Conservation (phyloP, 495 filamentous ascomycete genomes). For the Massariosphaeria phaeospora region DNA sequence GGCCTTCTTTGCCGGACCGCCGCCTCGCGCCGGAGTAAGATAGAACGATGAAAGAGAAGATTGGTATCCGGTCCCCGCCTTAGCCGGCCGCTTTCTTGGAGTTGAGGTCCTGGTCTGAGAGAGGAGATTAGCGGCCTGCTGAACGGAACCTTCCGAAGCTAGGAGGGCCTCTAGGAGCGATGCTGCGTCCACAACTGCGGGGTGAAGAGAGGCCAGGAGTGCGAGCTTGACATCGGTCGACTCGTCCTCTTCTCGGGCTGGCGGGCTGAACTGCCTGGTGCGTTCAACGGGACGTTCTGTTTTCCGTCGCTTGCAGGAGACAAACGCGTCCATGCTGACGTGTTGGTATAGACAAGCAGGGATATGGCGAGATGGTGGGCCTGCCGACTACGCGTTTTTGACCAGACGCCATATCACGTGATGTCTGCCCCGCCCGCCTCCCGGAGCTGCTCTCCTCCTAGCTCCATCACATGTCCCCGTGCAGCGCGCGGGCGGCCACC, state of each 20-base stretch:
- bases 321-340: constrained; percentile 50
- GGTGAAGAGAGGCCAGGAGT: constrained; percentile 70
- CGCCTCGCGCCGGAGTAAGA: constrained; percentile 3
- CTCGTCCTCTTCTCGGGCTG: constrained; percentile 51
- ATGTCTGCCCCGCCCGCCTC: no score
- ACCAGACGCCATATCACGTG: no score
- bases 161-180: constrained; percentile 73
- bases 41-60: constrained; percentile 34
- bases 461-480: no score
- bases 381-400: no score
- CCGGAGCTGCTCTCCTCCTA: no score
- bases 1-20: constrained; percentile 36
- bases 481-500: neutral
- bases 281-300: constrained; percentile 46
- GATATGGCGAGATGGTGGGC: no score
- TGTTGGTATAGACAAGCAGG: no score
- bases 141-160: constrained; percentile 69
- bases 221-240: constrained; percentile 88
- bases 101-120: constrained; percentile 2
- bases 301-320: constrained; percentile 52
- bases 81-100: constrained; percentile 40
- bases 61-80: constrained; percentile 32
- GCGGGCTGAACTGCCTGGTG: constrained; percentile 52
- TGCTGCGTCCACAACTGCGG: constrained; percentile 55
- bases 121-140: constrained; percentile 48